Evolutionary conservation across 2,329 filamentous ascomycete genomes (phyloP).

Genomic region (Cercospora sesami): DNA sequence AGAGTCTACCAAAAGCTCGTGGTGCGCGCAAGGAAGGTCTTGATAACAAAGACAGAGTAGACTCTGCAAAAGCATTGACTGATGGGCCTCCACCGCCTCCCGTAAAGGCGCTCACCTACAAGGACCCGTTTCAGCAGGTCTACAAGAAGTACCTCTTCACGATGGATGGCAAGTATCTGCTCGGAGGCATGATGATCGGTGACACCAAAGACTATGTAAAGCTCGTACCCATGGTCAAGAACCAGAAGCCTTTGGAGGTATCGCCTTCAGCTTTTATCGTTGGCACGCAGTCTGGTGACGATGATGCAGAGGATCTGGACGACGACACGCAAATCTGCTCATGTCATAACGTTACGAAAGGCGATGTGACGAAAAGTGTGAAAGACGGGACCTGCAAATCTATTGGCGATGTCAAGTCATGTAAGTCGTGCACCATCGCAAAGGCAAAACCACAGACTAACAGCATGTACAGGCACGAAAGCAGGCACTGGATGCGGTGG

Average conservation of each 20-base stretch:
- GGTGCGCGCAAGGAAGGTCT: slow-evolving; percentile 49
- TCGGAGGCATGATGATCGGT: slow-evolving; percentile 97
- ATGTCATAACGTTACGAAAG: slow-evolving; percentile 89
- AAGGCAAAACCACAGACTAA: background rate
- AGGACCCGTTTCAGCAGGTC: slow-evolving; percentile 80
- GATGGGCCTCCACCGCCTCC: slow-evolving; percentile 58
- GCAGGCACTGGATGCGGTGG: slow-evolving; percentile 88
- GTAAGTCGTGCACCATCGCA: slow-evolving; percentile 37
- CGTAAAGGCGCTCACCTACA: slow-evolving; percentile 84
- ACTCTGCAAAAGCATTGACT: slow-evolving; percentile 49
- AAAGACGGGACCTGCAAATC: slow-evolving; percentile 80
- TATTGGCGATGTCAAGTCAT: slow-evolving; percentile 79
- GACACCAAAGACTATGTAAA: slow-evolving; percentile 90
- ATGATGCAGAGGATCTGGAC: slow-evolving; percentile 74
- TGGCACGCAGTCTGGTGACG: slow-evolving; percentile 72
- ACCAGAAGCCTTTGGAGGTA: slow-evolving; percentile 73
- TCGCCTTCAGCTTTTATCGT: slow-evolving; percentile 81
- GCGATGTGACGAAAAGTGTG: slow-evolving; percentile 69
- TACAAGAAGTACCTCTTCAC: slow-evolving; percentile 97
- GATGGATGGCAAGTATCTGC: slow-evolving; percentile 80
- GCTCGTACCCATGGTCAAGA: slow-evolving; percentile 82
- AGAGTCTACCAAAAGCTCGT: slow-evolving; percentile 64
- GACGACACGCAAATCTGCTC: slow-evolving; percentile 90
- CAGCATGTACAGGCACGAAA: slow-evolving; percentile 62
- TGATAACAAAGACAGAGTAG: slow-evolving; percentile 46